Evolutionary conservation across 768 basidiomycete species (phyloP).

Genomic region (Termitomyces sp.): DNA sequence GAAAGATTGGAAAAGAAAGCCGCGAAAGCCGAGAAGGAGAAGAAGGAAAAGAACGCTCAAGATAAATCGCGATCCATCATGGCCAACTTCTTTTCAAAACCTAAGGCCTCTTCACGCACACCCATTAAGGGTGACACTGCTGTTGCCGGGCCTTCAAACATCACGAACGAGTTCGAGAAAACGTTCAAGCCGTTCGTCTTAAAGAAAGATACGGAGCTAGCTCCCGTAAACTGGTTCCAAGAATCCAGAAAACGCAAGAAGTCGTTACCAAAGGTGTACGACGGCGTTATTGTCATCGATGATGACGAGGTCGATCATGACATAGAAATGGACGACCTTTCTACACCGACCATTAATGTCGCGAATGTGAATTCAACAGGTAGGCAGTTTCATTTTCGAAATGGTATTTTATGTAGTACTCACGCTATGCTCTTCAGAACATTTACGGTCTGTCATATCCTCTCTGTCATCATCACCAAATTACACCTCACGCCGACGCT

Average conservation of each 20-base stretch:
- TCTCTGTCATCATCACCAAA: conserved; percentile 27
- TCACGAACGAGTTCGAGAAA: conserved; percentile 64
- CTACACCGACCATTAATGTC: conserved; percentile 22
- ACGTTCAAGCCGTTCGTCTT: conserved; percentile 77
- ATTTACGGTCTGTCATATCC: conserved; percentile 32
- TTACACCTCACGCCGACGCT: conserved; percentile 14
- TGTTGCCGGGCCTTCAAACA: conserved; percentile 33
- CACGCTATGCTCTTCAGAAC: conserved; percentile 27
- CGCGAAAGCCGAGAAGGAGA: conserved; percentile 68
- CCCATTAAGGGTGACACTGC: conserved; percentile 22
- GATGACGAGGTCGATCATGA: conserved; percentile 16
- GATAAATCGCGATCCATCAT: conserved; percentile 74
- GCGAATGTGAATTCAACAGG: conserved; percentile 37
- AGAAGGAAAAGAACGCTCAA: conserved; percentile 66
- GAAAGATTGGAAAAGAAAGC: conserved; percentile 65
- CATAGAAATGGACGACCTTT: conserved; percentile 22
- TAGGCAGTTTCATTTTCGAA: conserved; percentile 18
- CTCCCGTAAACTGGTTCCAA: conserved; percentile 70
- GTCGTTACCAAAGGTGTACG: conserved; percentile 17
- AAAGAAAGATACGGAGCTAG: conserved; percentile 71
- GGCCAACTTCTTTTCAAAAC: conserved; percentile 75
- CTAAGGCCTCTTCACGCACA: conserved; percentile 31
- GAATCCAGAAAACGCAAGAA: conserved; percentile 25
- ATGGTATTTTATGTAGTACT: neutral
- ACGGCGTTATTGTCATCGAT: conserved; percentile 61